Evolutionary conservation across 139 green algal genomes (phyloP), one percentile per base, ranked within the genome.

Genomic region (Diplosphaera chodatii): DNA sequence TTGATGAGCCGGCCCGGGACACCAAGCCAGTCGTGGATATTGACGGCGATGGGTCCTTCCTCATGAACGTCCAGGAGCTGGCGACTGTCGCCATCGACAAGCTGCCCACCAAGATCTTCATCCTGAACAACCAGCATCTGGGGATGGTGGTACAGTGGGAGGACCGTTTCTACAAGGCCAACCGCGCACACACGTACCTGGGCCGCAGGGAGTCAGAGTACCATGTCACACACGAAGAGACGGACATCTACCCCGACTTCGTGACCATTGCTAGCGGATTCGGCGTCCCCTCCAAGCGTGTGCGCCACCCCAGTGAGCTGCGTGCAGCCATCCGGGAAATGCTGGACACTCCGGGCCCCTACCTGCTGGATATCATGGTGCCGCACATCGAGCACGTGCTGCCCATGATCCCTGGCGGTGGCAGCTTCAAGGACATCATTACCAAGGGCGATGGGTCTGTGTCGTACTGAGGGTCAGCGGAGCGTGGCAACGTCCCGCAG

Each of bases 71-170:
- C 64, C 85, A 92, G 84, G 94, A 99, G 89, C 82, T 99, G 71
- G 96, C 96, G 1, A 98, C 95, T 10, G 85, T 91, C 22, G 82
- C 79, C n/a, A 89, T 97, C 32, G 94, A 99, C 79, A 82, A 91
- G 77, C 83, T 99, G 67, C 86, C 94, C 55, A 86, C 94, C 34
- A 99, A 99, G 89, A 85, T 93, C 29, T 84, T 99, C 80, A 92
- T 99, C 73, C 81, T 99, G 21, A 99, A 99, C 89, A 99, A 99
- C 87, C 95, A 99, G 87, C 93, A 99, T 81, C 82, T 99, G 74
- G 95, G 96, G 74, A 99, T 99, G 96, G 96, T 99, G 32, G 86
- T 98, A 76, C 94, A 98, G 83, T 99, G 96, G 96, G 96, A 99
- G 85, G 95, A 99, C 78, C 84, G 96, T 64, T 99, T 99, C 83